phyloP scores from a whole-genome alignment of 352 stramenopile genomes.

The Elongisporangium senticosum region DNA sequence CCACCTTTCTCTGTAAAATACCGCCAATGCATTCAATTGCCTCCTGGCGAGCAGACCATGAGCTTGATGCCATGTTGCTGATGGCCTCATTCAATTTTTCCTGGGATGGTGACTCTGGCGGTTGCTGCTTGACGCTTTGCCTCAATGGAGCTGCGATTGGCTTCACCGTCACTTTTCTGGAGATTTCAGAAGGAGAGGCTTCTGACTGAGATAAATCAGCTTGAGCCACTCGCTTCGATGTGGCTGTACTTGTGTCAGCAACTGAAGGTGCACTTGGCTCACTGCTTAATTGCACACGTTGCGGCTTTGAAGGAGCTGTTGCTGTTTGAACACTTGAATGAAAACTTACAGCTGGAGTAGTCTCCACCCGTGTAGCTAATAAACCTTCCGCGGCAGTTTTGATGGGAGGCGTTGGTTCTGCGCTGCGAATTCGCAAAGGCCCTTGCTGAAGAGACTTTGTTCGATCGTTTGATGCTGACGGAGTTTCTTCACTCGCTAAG shows the following conservation, averaged over 20 bases:
- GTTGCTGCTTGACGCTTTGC: not conserved
- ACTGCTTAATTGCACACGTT: conserved; percentile 25
- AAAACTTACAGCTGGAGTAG: conserved; percentile 18
- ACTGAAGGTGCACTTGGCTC: not conserved
- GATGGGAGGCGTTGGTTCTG: conserved; percentile 14
- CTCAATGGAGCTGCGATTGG: not conserved
- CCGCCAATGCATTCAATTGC: conserved; percentile 44
- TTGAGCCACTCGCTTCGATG: not conserved
- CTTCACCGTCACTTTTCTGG: not conserved
- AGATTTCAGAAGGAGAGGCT: not conserved
- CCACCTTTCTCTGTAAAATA: conserved; percentile 13
- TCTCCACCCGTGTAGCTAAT: conserved; percentile 19
- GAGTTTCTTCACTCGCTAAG: conserved; percentile 8
- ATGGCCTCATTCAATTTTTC: conserved; percentile 59
- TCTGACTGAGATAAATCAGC: not conserved
- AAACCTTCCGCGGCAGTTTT: conserved; percentile 23
- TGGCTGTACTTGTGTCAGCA: not conserved
- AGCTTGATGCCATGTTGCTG: conserved; percentile 34
- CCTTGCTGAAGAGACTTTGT: conserved; percentile 17
- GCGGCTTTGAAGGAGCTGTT: conserved; percentile 12
- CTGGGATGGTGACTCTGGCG: not conserved
- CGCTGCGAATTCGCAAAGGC: conserved; percentile 29
- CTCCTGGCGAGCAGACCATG: conserved; percentile 66
- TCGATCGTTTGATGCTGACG: conserved; percentile 10
- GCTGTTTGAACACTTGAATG: conserved; percentile 21